Percentiles rank a stretch among this genome's conserved stretches.
Conservation (phyloP, 1,139 yeast species). For the Hanseniaspora sp. region DNA sequence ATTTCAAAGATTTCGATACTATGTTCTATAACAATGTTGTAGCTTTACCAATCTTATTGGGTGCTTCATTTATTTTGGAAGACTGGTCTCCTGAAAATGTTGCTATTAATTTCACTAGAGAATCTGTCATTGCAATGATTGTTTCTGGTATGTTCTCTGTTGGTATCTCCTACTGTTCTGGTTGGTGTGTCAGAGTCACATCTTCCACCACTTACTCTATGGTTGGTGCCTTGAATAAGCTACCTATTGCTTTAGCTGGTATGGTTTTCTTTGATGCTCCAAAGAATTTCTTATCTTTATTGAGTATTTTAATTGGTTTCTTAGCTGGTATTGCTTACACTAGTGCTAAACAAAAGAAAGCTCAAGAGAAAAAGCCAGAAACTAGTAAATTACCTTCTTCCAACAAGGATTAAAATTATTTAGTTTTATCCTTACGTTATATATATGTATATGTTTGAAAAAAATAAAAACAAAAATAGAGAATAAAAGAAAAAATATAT, state of each 20-base stretch:
- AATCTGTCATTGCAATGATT: slow-evolving; percentile 72
- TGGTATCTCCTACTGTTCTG: slow-evolving; percentile 95
- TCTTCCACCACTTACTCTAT: slow-evolving; percentile 95
- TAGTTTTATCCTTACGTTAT: not conserved
- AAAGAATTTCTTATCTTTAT: slow-evolving; percentile 79
- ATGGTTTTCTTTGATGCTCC: slow-evolving; percentile 89
- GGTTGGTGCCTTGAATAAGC: slow-evolving; percentile 98
- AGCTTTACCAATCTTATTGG: slow-evolving; percentile 75
- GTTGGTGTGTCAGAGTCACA: slow-evolving; percentile 99
- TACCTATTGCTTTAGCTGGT: slow-evolving; percentile 93
- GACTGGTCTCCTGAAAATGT: slow-evolving; percentile 85
- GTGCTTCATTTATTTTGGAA: slow-evolving; percentile 67
- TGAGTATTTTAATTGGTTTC: slow-evolving; percentile 86
- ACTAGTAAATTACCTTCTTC: slow-evolving; percentile 12
- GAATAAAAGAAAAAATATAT: not conserved
- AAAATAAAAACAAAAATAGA: not conserved
- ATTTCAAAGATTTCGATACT: slow-evolving; percentile 95
- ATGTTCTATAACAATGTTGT: slow-evolving; percentile 94
- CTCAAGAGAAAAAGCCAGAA: slow-evolving; percentile 25
- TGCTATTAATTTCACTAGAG: slow-evolving; percentile 59
- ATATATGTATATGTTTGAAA: not conserved
- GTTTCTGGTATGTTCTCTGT: slow-evolving; percentile 89
- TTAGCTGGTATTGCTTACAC: slow-evolving; percentile 91
- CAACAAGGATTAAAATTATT: slow-evolving; percentile 4
- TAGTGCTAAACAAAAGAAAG: slow-evolving; percentile 71